These are phyloP conservation scores for Plasmopara halstedii DNA, from an alignment of 352 stramenopile genomes.

Conservation along the genomic window DNA sequence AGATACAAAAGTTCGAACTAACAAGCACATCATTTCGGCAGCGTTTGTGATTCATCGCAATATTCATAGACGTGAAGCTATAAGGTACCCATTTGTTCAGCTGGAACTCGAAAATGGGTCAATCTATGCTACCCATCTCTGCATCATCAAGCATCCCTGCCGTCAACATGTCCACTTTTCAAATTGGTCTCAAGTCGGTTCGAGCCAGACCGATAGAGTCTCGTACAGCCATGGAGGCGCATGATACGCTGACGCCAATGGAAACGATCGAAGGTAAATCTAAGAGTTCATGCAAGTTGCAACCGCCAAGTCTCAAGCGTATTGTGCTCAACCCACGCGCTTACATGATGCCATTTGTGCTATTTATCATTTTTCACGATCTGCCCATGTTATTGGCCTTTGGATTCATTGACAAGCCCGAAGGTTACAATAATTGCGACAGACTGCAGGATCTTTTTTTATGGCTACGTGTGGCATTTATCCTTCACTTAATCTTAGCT, in stretches of 20 bases:
- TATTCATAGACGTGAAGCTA: no score
- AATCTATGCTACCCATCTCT: not conserved
- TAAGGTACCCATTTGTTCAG: no score
- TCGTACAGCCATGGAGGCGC: slow-evolving; percentile 3
- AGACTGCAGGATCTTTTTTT: slow-evolving; percentile 44
- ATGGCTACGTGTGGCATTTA: slow-evolving; percentile 49
- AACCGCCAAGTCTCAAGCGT: slow-evolving; percentile 42
- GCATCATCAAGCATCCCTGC: not conserved
- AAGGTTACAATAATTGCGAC: slow-evolving; percentile 31
- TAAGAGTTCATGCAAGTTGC: slow-evolving; percentile 7
- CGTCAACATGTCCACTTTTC: slow-evolving; percentile 2
- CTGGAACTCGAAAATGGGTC: not conserved
- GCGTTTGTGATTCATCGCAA: no score
- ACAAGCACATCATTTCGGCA: no score
- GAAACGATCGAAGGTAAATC: slow-evolving; percentile 17
- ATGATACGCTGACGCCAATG: slow-evolving; percentile 16
- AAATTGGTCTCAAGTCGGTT: slow-evolving; percentile 7
- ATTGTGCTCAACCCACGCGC: slow-evolving; percentile 73
- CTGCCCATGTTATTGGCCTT: slow-evolving; percentile 59
- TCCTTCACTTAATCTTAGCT: slow-evolving; percentile 35
- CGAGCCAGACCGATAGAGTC: not conserved
- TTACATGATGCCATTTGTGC: slow-evolving; percentile 53
- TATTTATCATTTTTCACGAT: slow-evolving; percentile 55
- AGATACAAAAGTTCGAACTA: no score
- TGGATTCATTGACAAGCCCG: slow-evolving; percentile 27